These are phyloP conservation scores for Ophiocordyceps polyrhachis-furcata DNA, from an alignment of 2,329 filamentous ascomycete genomes.

Conservation along the genomic window DNA sequence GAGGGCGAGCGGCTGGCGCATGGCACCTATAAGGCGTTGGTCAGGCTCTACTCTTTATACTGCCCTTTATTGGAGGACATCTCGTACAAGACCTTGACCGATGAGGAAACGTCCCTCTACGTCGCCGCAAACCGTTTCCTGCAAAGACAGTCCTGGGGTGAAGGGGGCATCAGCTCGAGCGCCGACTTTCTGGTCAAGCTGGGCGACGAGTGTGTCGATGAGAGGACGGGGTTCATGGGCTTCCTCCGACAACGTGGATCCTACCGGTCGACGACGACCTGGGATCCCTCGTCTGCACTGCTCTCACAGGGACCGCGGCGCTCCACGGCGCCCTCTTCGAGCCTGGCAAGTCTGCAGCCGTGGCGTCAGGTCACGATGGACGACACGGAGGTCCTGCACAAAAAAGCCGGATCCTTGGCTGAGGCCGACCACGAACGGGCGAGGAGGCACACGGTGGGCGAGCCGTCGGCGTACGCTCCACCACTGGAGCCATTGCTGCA, in stretches of 20 bases:
- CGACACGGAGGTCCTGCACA: conserved; percentile 2
- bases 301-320: conserved; percentile 1
- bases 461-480: conserved; percentile 22
- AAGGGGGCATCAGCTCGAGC: conserved; percentile 25
- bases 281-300: conserved; percentile 4
- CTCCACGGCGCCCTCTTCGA: conserved; percentile 1
- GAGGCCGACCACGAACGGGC: conserved; percentile 5
- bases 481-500: conserved; percentile 20
- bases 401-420: conserved; percentile 1
- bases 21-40: conserved; percentile 21
- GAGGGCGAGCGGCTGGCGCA: conserved; percentile 1
- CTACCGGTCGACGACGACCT: background rate
- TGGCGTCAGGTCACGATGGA: conserved; percentile 4
- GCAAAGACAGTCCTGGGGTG: conserved; percentile 26
- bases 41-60: conserved; percentile 26
- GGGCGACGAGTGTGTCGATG: conserved; percentile 21
- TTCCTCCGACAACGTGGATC: conserved; percentile 11
- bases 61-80: conserved; percentile 26
- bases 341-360: conserved; percentile 1
- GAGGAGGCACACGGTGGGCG: conserved; percentile 27
- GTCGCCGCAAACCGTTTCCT: conserved; percentile 24
- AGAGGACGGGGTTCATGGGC: conserved; percentile 14
- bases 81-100: conserved; percentile 19
- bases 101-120: conserved; percentile 24
- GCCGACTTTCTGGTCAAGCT: conserved; percentile 31